phyloP scores from a whole-genome alignment of 257 asterid species.

The Handroanthus guayacan region DNA sequence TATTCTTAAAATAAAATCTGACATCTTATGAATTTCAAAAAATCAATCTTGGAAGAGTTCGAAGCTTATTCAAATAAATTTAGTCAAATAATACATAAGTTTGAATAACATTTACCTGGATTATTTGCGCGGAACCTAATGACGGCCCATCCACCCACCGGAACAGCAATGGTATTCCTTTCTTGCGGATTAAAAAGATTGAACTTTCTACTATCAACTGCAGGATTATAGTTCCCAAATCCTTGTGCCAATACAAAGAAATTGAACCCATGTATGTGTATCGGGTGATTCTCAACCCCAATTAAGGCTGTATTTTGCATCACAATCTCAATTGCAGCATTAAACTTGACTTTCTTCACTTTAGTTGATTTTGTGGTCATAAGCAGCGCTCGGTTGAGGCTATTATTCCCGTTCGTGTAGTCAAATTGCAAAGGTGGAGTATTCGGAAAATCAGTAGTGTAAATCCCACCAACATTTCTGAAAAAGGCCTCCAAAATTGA shows the following conservation, averaged over 20 bases:
- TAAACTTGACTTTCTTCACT: conserved; percentile 54
- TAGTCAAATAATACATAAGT: neutral
- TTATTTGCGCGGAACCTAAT: conserved; percentile 62
- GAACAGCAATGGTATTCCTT: conserved; percentile 67
- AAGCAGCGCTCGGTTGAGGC: conserved; percentile 36
- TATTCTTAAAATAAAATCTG: too few species aligned
- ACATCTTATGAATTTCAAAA: too few species aligned
- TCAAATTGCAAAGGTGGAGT: conserved; percentile 58
- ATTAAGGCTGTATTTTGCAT: conserved; percentile 62
- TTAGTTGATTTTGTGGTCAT: conserved; percentile 55
- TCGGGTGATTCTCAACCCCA: conserved; percentile 62
- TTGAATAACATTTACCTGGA: conserved; percentile 51
- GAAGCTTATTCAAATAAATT: too few species aligned
- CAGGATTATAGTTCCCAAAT: conserved; percentile 57
- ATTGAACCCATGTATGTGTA: conserved; percentile 71
- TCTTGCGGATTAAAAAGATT: conserved; percentile 58
- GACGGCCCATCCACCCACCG: conserved; percentile 78
- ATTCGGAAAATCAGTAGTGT: conserved; percentile 61
- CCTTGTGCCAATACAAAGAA: conserved; percentile 69
- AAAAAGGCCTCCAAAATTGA: conserved; percentile 70
- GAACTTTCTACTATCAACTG: conserved; percentile 46
- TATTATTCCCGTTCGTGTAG: conserved; percentile 45
- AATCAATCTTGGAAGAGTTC: too few species aligned
- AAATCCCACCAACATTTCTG: conserved; percentile 52
- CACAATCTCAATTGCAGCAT: conserved; percentile 56